These are phyloP conservation scores for Debaryomyces fabryi DNA, from an alignment of 1,139 yeast genomes.

Conservation along the genomic window DNA sequence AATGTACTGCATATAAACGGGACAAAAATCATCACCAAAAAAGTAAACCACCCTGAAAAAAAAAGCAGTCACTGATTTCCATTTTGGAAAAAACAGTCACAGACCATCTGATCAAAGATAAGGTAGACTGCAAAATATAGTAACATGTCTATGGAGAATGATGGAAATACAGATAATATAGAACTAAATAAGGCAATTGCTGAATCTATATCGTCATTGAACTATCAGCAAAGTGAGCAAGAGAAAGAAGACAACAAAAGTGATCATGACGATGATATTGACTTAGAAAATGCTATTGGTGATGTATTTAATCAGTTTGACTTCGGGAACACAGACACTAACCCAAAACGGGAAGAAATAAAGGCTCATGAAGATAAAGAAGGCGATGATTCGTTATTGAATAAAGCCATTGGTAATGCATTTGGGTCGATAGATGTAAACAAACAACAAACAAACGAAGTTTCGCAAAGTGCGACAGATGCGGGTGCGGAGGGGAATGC, in stretches of 20 bases:
- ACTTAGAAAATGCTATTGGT: constrained; percentile 40
- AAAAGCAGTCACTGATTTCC: constrained; percentile 20
- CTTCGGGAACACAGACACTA: constrained; percentile 11
- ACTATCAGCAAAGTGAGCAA: constrained; percentile 1
- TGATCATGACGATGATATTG: constrained; percentile 19
- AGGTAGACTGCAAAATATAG: constrained; percentile 9
- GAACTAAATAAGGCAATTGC: constrained; percentile 14
- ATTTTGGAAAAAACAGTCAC: constrained; percentile 20
- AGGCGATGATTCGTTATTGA: constrained; percentile 15
- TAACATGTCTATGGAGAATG: constrained; percentile 10
- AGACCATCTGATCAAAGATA: constrained; percentile 9
- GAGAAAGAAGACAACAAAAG: constrained; percentile 1
- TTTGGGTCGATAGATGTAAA: constrained; percentile 13
- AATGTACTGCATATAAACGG: constrained; percentile 1
- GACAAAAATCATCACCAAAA: constrained; percentile 8
- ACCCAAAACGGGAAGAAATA: background rate
- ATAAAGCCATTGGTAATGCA: constrained; percentile 30
- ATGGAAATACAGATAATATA: constrained; percentile 6
- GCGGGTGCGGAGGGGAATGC: background rate
- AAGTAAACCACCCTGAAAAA: constrained; percentile 10
- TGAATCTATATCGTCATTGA: constrained; percentile 13
- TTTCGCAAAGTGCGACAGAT: background rate
- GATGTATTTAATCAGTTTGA: constrained; percentile 40
- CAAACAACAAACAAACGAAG: background rate
- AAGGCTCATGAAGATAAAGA: background rate